Evolutionary conservation across 768 basidiomycete genomes (phyloP).

Genomic region (Kwoniella sp.): DNA sequence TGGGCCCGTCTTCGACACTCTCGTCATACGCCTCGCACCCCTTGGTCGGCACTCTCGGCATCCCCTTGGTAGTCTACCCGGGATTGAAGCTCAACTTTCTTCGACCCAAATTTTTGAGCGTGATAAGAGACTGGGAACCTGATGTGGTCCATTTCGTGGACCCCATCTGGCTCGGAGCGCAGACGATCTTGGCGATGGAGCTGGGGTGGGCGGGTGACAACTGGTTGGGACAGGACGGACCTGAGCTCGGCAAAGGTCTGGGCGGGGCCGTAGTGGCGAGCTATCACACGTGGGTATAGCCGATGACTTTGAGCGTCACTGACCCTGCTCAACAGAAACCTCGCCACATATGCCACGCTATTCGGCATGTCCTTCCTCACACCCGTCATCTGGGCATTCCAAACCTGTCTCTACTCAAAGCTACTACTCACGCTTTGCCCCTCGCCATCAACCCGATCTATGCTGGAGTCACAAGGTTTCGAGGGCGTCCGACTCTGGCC

Average conservation of each 20-base stretch:
- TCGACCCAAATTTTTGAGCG: slow-evolving; percentile 57
- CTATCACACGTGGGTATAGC: slow-evolving; percentile 57
- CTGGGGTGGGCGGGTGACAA: slow-evolving; percentile 57
- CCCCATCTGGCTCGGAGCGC: slow-evolving; percentile 61
- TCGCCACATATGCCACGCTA: slow-evolving; percentile 58
- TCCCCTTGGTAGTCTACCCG: slow-evolving; percentile 58
- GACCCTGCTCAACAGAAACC: slow-evolving; percentile 40
- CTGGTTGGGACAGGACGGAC: slow-evolving; percentile 49
- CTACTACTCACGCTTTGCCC: slow-evolving; percentile 58
- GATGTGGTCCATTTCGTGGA: slow-evolving; percentile 61
- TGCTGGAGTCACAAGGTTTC: slow-evolving; percentile 55
- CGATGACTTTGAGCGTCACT: background rate
- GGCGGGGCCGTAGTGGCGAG: slow-evolving; percentile 57
- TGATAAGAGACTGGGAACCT: slow-evolving; percentile 57
- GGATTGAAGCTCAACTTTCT: slow-evolving; percentile 60
- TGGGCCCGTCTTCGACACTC: slow-evolving; percentile 58
- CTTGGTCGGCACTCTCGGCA: slow-evolving; percentile 58
- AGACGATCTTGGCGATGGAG: slow-evolving; percentile 58
- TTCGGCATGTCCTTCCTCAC: slow-evolving; percentile 59
- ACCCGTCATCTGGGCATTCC: slow-evolving; percentile 58
- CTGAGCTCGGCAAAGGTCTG: slow-evolving; percentile 47
- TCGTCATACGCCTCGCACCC: slow-evolving; percentile 58
- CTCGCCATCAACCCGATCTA: slow-evolving; percentile 56
- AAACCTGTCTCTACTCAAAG: slow-evolving; percentile 53
- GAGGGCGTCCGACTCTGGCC: slow-evolving; percentile 58